Evolutionary conservation across 805 yeast genomes (phyloP), one percentile per base, ranked within the genome.

Genomic region (Ogataea siamensis): DNA sequence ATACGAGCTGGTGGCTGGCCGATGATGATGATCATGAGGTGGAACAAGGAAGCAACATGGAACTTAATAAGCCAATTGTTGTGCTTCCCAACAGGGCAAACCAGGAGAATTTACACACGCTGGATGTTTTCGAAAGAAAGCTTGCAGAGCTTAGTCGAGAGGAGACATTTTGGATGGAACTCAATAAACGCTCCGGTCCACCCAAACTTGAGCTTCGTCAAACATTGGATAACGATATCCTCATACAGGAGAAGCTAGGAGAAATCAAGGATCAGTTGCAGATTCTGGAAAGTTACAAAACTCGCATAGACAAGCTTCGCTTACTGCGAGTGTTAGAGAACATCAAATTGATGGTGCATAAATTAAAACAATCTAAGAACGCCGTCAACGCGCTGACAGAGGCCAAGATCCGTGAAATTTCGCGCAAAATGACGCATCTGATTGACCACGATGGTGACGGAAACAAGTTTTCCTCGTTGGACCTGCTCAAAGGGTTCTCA

Each of bases 1-100:
- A 74, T 34, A 76, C 83, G 3, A 77, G 83, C 52, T 85, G 93
- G 94, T 80, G 82, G 71, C 67, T 66, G 35, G 57, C 70, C 10
- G 60, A 55, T 4, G 52, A 52, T 3, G 57, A 49, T 1, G 59
- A 49, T 5, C 54, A 51, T 6, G 48, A 44, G 4, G 45, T 43
- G 9, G 56, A 25, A 8, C 32, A 22, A 7, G 37, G 28, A 8
- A 37, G 47, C 15, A 52, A 51, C 4, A 14, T 60, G 55, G 36
- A 58, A 51, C 31, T 58, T 60, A 37, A 55, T 24, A 43, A 27
- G 8, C 60, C 60, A 8, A 57, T 58, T 6, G 58, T 66, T 5
- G 51, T 73, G 22, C 57, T 68, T 23, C 82, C 86, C 1, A 83
- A 84, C 54, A 73, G 76, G n/a, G 68, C 75, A 32, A 84, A 84